These are phyloP conservation scores for Lentinula lateritia DNA, from an alignment of 768 basidiomycete species.

Conservation along the genomic window DNA sequence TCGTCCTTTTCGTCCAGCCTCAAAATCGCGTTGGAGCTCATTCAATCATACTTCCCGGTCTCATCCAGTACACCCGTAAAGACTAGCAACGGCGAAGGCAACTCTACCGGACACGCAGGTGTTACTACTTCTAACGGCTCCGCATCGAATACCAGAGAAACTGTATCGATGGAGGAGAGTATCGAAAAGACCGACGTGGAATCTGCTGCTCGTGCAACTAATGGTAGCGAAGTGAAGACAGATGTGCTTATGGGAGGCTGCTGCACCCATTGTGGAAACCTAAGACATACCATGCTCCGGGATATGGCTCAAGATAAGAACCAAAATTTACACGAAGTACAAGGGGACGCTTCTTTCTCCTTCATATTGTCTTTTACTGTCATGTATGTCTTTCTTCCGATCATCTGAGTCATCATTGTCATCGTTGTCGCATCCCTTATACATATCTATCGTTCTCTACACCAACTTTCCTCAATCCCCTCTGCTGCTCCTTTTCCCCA, in stretches of 20 bases:
- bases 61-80: neutral
- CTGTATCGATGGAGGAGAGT: neutral
- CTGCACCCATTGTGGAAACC: neutral
- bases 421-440: neutral
- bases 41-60: constrained; percentile 36
- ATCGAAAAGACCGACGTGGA: too few species aligned
- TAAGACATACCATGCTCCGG: neutral
- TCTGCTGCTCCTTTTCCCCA: neutral
- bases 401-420: neutral
- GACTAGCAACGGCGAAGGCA: neutral
- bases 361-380: neutral
- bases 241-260: neutral
- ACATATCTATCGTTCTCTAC: neutral
- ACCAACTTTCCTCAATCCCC: neutral
- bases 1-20: constrained; percentile 33
- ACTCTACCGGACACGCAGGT: neutral
- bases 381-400: neutral
- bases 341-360: neutral
- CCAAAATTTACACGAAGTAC: neutral
- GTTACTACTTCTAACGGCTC: neutral
- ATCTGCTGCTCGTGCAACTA: neutral
- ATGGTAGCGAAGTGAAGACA: neutral
- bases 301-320: neutral
- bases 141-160: too few species aligned
- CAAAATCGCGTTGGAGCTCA: constrained; percentile 59